Percentiles rank a stretch among this genome's conserved stretches.
Evolutionary conservation across 1,284 basidiomycete species (phyloP).

Genomic region (Trametes hirsuta): DNA sequence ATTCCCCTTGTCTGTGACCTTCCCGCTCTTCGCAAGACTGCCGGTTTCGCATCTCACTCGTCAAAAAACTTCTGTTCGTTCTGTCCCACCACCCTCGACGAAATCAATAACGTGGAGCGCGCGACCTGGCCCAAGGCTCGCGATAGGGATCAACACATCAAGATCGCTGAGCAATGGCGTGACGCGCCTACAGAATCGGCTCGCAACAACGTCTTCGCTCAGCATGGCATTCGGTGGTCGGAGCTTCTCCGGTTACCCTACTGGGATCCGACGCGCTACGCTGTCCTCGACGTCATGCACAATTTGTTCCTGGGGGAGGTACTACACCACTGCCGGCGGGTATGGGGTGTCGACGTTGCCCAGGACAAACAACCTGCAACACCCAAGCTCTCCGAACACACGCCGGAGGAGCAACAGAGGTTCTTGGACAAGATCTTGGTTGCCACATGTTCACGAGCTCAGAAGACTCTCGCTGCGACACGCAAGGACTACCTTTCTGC

Average conservation of each 20-base stretch:
- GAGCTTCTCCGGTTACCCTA: too few species aligned
- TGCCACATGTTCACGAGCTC: not conserved
- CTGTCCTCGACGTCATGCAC: too few species aligned
- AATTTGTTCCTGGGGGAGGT: too few species aligned
- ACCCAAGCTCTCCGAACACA: not conserved
- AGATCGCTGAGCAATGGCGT: slow-evolving; percentile 31
- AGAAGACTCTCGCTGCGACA: slow-evolving; percentile 26
- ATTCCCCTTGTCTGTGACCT: slow-evolving; percentile 11
- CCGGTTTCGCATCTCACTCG: slow-evolving; percentile 1
- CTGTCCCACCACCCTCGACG: slow-evolving; percentile 8
- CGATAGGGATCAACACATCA: slow-evolving; percentile 6
- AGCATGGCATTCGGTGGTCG: too few species aligned
- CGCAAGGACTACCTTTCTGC: slow-evolving; percentile 33
- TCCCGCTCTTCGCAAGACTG: slow-evolving; percentile 13
- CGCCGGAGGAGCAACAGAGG: too few species aligned
- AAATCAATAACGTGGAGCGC: slow-evolving; percentile 12
- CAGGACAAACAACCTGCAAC: not conserved
- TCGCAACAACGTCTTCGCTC: not conserved
- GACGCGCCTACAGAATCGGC: slow-evolving; percentile 24
- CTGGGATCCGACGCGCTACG: too few species aligned
- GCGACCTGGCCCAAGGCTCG: not conserved
- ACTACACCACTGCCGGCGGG: too few species aligned
- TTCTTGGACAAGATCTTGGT: not conserved
- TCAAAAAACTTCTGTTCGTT: slow-evolving; percentile 21
- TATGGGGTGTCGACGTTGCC: not conserved